Evolutionary conservation across 768 basidiomycete genomes (phyloP), one percentile per base, ranked within the genome.

Genomic region (Leccinellum rugosiceps): DNA sequence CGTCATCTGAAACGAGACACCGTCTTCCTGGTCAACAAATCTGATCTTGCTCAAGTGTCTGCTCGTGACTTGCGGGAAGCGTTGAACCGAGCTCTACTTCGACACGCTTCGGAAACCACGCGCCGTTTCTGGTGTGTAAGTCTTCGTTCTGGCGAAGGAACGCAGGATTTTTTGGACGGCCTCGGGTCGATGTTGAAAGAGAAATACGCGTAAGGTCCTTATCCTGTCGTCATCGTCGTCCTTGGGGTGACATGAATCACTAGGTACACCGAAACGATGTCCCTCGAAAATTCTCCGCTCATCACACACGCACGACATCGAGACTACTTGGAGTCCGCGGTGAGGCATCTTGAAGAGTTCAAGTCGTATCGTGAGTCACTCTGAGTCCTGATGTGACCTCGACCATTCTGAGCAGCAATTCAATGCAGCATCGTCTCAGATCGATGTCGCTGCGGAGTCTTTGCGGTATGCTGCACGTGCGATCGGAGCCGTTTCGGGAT

Each of bases 391-490:
- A n/a, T 35, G n/a, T n/a, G 50, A 46, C 13, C 13, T 32, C 10
- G 23, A 44, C 47, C 30, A 26, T 44, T 48, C 58, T 57, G 10
- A 57, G 34, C 19, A 49, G 17, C 31, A 9, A 44, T 56, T 54
- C 38, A 19, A 30, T n/a, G 30, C 66, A 87, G 86, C 81, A 9
- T 64, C 81, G 1, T 78, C 81, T n/a, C 90, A 94, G 59, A 74
- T 94, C 4, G 92, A 94, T 6, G 68, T 90, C 11, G 92, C 83
- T 5, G 92, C 92, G 0, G 94, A 96, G 69, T 92, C 94, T 67
- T 77, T 96, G 25, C 84, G 94, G 25, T 92, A 94, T 67, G 94
- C 92, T 2, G 86, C 88, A 0, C 81, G 83, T 57, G 86, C 91
- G 4, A 81, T 96, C n/a, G 93, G 91, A 1, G 83, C 84, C 57